A percentile compares a stretch with the other conserved stretches of the same genome.
These are phyloP conservation scores for Nemania sp. DNA, from an alignment of 2,329 filamentous ascomycete species.

Conservation along the genomic window DNA sequence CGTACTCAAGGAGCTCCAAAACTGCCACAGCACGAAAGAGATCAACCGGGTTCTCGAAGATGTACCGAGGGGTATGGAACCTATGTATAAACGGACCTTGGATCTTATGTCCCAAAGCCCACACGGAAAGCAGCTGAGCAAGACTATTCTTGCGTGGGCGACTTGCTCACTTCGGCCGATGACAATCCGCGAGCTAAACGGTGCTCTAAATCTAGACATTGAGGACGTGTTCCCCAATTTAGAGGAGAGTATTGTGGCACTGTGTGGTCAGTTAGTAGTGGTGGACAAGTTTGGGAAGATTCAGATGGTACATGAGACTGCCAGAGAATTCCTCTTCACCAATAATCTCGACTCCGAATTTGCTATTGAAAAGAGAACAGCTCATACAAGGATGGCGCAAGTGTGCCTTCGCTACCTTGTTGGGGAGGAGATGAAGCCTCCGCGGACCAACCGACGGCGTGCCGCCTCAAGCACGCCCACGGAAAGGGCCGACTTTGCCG, in stretches of 20 bases:
- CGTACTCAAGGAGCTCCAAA: constrained; percentile 2
- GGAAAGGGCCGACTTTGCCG: neutral
- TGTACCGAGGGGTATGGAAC: constrained; percentile 8
- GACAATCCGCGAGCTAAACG: neutral
- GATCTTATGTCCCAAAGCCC: neutral
- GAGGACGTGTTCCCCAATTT: neutral
- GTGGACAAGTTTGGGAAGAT: constrained; percentile 4
- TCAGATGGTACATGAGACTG: constrained; percentile 12
- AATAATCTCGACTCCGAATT: constrained; percentile 2
- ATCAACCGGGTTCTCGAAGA: constrained; percentile 7
- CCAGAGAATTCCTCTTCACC: constrained; percentile 1
- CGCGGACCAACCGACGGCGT: neutral
- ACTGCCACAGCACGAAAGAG: neutral
- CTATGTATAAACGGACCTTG: neutral
- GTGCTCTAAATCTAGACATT: constrained; percentile 2
- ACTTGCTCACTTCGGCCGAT: constrained; percentile 1
- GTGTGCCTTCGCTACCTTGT: constrained; percentile 2
- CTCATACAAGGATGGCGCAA: neutral
- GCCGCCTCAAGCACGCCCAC: neutral
- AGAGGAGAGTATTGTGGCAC: constrained; percentile 1
- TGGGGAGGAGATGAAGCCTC: constrained; percentile 8
- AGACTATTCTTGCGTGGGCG: neutral
- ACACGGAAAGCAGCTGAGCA: neutral
- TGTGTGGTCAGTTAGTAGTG: constrained; percentile 8
- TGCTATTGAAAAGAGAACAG: neutral